Evolutionary conservation across 1,139 yeast genomes (phyloP), one percentile per base, ranked within the genome.

Genomic region (Diutina siamensis): DNA sequence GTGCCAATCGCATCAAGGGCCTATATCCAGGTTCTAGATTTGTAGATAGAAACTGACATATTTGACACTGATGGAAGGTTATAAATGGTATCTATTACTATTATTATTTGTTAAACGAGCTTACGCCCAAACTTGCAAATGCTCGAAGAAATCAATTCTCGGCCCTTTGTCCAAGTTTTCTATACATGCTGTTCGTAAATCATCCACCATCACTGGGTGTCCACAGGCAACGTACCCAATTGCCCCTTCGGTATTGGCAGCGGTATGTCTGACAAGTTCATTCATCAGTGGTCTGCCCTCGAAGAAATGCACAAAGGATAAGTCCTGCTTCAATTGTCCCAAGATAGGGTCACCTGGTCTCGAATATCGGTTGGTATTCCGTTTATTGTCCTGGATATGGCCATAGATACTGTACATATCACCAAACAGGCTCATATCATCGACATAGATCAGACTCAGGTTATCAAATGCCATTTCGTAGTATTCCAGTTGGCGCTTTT

Each of bases 221-320:
- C 75, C 77, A 56, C 79, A 74, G 1, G 71, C 62, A 21, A 72
- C 67, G 52, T 69, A 66, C 13, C 73, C 72, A 22, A 72, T 55
- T 0, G 77, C 63, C 2, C 72, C 72, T 9, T 48, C 48, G 4
- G 74, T 58, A 44, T 62, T 67, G 10, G 54, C 52, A 3, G 74
- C 59, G 46, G 68, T 71, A 2, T 57, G 49, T 7, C 51, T 51
- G 4, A 76, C 67, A n/a, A 74, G 38, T 25, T 53, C 54, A 3
- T 60, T 61, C 45, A 72, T 57, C 33, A 64, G 55, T 10, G 79
- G 74, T 56, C 79, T 64, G n/a, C 78, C 78, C 33, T 65, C 64
- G 50, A 63, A 59, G 55, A 76, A 64, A 40, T 66, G 71, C 45
- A 31, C 34, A 31, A 31, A 31, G 13, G 34, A 31, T 13, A 31